Evolutionary conservation across 2,329 filamentous ascomycete genomes (phyloP), one percentile per base, ranked within the genome.

Genomic region (Pestalotiopsis sp.): DNA sequence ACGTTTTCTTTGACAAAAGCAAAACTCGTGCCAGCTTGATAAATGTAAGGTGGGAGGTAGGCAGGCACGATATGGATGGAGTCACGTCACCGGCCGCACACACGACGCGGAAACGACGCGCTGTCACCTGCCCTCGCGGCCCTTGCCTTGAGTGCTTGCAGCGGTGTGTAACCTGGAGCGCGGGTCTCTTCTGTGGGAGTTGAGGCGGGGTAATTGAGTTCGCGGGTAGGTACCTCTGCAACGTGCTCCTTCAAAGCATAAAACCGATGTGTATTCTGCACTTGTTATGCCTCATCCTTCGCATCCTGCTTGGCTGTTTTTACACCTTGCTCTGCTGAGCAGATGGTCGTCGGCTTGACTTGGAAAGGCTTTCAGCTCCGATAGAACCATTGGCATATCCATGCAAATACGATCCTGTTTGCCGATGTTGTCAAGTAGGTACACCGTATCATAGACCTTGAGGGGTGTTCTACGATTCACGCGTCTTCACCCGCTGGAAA

Each of bases 101-200:
- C 9, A 35, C 30, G n/a, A 64, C 61, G 39, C 61, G 61, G 61
- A 52, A 64, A 7, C 61, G 26, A 64, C 61, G 61, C 61, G 61
- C 38, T 64, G 20, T 64, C 61, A 64, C 30, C 61, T 64, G 56
- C 56, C 24, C 24, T 26, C 17, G 14, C 20, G 56, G 44, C 44
- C 44, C 44, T 52, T 52, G 44, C 44, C 44, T 52, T 20, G 55
- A 61, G 35, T 61, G 58, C 24, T 35, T 39, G 58, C 58, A 24
- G 35, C 56, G 35, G 35, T 64, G 61, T 64, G 39, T 64, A 64
- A 48, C 40, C 61, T n/a, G 38, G 58, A 13, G n/a, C 26, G n/a
- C 58, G 26, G 55, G 57, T n/a, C 13, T 48, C 13, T 14, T 14
- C 4, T n/a, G n/a, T 48, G 40, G 40, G 44, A 52, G 3, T 14